phyloP scores from a whole-genome alignment of 305 asterid genomes.

The Fraxinus platypoda region DNA sequence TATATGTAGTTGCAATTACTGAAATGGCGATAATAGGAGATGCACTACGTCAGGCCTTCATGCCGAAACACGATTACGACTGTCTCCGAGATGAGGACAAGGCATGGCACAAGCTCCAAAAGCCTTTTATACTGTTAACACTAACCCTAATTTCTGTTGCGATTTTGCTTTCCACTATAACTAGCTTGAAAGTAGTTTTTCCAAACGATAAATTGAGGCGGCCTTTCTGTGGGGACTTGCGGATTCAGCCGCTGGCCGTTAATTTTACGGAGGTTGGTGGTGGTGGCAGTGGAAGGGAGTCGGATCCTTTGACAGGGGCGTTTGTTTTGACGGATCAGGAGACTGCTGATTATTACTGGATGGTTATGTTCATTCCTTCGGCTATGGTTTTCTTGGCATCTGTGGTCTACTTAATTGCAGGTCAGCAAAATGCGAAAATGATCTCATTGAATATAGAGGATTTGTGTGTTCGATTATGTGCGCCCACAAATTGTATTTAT shows the following conservation, averaged over 20 bases:
- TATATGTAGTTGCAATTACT: conserved; percentile 7
- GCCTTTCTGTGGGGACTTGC: conserved; percentile 39
- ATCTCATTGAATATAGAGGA: neutral
- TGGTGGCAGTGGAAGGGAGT: conserved; percentile 35
- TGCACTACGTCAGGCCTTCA: conserved; percentile 88
- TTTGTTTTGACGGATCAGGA: conserved; percentile 84
- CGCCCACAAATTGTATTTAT: neutral
- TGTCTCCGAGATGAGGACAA: conserved; percentile 79
- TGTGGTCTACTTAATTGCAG: conserved; percentile 61
- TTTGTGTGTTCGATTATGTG: neutral
- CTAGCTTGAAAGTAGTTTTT: conserved; percentile 69
- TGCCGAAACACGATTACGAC: conserved; percentile 89
- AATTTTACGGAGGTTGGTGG: conserved; percentile 28
- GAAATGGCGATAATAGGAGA: conserved; percentile 71
- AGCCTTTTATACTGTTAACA: conserved; percentile 39
- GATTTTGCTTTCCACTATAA: conserved; percentile 49
- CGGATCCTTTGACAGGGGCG: conserved; percentile 64
- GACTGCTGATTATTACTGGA: conserved; percentile 92
- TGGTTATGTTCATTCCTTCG: conserved; percentile 81
- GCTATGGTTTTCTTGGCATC: conserved; percentile 52
- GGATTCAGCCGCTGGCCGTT: conserved; percentile 43
- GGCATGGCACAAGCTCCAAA: conserved; percentile 70
- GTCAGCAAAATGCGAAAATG: conserved; percentile 32
- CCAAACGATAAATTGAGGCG: conserved; percentile 61
- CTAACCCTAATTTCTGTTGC: conserved; percentile 47